Conservation (phyloP, 495 filamentous ascomycete genomes). For the Penicillium lagena region DNA sequence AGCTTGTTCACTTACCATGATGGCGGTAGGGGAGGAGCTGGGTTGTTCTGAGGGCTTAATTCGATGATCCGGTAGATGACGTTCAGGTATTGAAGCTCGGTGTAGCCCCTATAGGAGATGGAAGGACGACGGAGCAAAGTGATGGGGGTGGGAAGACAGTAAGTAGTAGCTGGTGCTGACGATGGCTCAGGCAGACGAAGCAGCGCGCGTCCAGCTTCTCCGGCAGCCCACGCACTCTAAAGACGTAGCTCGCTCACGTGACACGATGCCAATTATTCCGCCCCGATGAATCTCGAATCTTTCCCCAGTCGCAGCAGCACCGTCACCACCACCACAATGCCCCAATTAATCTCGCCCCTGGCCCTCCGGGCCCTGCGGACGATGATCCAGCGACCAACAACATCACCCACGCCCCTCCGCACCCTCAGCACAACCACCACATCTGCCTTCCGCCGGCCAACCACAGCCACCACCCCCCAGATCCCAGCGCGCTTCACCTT, state of each 20-base stretch:
- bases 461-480: conserved; percentile 10
- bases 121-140: conserved; percentile 7
- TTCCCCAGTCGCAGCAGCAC: background rate
- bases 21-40: conserved; percentile 7
- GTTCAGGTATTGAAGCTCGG: too few species aligned
- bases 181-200: conserved; percentile 23
- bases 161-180: background rate
- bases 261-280: background rate
- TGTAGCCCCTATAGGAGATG: background rate
- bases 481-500: conserved; percentile 21
- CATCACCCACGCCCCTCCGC: conserved; percentile 12
- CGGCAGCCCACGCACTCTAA: conserved; percentile 18
- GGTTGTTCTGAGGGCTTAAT: too few species aligned
- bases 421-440: conserved; percentile 12
- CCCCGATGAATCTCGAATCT: background rate
- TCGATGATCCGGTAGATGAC: too few species aligned
- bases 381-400: conserved; percentile 24
- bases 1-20: conserved; percentile 32
- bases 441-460: conserved; percentile 6
- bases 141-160: conserved; percentile 7
- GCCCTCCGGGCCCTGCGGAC: conserved; percentile 34
- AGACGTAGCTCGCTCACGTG: conserved; percentile 7
- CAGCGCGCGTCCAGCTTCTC: conserved; percentile 35
- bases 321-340: conserved; percentile 15
- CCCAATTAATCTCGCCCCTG: conserved; percentile 30